Base-by-base conservation (phyloP, 2,329 filamentous ascomycete genomes). In the Trichoderma afroharzianum region DNA sequence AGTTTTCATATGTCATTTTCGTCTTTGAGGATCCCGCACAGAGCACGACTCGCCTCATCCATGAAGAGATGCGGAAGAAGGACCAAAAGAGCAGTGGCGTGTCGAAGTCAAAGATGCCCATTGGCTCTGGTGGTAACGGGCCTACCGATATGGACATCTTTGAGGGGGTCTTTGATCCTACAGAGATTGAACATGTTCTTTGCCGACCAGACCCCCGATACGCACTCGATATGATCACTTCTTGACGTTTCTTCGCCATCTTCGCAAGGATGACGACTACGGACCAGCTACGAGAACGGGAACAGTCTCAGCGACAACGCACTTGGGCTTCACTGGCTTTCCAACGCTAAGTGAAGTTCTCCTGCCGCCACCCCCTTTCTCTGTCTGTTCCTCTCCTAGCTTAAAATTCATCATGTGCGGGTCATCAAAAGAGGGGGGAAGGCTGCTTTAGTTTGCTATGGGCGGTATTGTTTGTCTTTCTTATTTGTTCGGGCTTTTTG, bases 1-100 rank as follows among this genome's bases (percentile, higher is more conserved):
- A 88, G 71, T 90, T 92, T 76, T 79, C 83, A 67, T 86, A 88
- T 74, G 87, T 91, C 36, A 85, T 89, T 6, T 92, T 92, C 77
- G 87, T 89, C 14, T 91, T 92, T 74, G 89, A 91, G 74, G 87
- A 90, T 71, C 80, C 83, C 4, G 76, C 78, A 62, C 85, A 88
- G 77, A 88, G 84, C 80, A 89, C 87, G 0, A 79, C 82, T n/a
- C 82, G 82, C 67, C 77, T 86, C 73, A 87, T 90, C 72, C 79
- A 84, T 28, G 86, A 89, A 59, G 87, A 89, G 70, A 84, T 88
- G 63, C 82, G 81, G 69, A 89, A 88, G 76, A 89, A 88, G 70
- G 79, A 79, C 71, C 82, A 79, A 73, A 81, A 79, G 73, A 77
- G 75, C 61, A 76, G 75, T 74, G 77, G 75, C 61, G 74, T 75